Conservation (phyloP, 1,284 basidiomycete species). For the Gomphus bonarii region DNA sequence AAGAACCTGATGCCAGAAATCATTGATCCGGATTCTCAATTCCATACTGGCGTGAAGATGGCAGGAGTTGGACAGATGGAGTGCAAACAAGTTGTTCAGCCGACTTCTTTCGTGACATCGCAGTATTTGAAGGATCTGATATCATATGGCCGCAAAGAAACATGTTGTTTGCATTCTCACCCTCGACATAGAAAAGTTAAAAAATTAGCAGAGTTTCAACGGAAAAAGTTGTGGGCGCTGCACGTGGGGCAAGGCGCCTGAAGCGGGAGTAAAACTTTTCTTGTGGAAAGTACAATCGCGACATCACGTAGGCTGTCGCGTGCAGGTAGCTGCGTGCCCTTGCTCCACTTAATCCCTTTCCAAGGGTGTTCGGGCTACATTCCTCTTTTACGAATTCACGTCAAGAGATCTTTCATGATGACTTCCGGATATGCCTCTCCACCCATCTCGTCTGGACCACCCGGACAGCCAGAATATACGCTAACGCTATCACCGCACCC, state of each 20-base stretch:
- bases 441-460: not conserved
- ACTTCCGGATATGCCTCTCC: not conserved
- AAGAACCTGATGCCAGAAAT: no score
- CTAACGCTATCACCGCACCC: constrained; percentile 39
- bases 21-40: no score
- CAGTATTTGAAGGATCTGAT: no score
- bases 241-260: not conserved
- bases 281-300: not conserved
- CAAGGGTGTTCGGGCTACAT: not conserved
- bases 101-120: no score
- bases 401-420: constrained; percentile 3
- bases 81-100: no score
- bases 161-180: no score
- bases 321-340: not conserved
- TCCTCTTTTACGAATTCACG: not conserved
- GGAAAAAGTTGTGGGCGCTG: not conserved
- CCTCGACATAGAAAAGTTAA: no score
- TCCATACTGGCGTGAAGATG: no score
- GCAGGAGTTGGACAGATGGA: no score
- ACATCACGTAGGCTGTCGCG: not conserved
- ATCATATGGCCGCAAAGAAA: no score
- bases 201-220: no score
- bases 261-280: not conserved
- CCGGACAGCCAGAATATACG: not conserved
- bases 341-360: not conserved